phyloP scores from a whole-genome alignment of 1,139 yeast species.

The Wickerhamomyces sp. region DNA sequence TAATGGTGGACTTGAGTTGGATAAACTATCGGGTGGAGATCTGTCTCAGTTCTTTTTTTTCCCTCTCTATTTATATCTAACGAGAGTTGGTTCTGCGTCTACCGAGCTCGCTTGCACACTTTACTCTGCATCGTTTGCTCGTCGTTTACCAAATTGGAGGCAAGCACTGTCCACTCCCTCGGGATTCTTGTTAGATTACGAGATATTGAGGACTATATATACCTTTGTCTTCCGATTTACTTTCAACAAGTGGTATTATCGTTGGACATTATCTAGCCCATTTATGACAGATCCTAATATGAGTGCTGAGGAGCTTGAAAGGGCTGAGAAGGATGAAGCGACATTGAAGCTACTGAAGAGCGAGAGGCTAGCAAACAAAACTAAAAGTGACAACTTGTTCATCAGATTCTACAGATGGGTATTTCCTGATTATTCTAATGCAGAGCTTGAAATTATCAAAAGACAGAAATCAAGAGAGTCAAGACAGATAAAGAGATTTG shows the following conservation, averaged over 20 bases:
- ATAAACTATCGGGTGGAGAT: no score
- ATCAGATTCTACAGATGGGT: slow-evolving; percentile 6
- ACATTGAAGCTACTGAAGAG: slow-evolving; percentile 17
- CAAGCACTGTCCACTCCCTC: not conserved
- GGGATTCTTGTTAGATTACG: no score
- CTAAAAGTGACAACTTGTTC: no score
- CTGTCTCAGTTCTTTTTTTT: slow-evolving; percentile 23
- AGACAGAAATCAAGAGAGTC: slow-evolving; percentile 17
- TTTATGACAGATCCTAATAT: no score
- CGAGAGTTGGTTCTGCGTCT: no score
- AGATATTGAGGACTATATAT: slow-evolving; percentile 36
- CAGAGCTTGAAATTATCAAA: slow-evolving; percentile 8
- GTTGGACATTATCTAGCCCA: no score
- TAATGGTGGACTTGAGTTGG: no score
- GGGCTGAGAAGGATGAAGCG: slow-evolving; percentile 25
- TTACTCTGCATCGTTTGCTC: no score
- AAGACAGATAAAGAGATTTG: slow-evolving; percentile 24
- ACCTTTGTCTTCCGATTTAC: slow-evolving; percentile 29
- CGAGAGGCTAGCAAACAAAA: no score
- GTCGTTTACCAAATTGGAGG: no score
- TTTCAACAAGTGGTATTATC: slow-evolving; percentile 41
- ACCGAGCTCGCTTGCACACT: no score
- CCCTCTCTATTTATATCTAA: slow-evolving; percentile 23
- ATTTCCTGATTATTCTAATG: slow-evolving; percentile 9
- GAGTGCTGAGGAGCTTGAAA: slow-evolving; percentile 21